Conservation (phyloP, 2,329 filamentous ascomycete genomes). For the Diaporthe sp. region DNA sequence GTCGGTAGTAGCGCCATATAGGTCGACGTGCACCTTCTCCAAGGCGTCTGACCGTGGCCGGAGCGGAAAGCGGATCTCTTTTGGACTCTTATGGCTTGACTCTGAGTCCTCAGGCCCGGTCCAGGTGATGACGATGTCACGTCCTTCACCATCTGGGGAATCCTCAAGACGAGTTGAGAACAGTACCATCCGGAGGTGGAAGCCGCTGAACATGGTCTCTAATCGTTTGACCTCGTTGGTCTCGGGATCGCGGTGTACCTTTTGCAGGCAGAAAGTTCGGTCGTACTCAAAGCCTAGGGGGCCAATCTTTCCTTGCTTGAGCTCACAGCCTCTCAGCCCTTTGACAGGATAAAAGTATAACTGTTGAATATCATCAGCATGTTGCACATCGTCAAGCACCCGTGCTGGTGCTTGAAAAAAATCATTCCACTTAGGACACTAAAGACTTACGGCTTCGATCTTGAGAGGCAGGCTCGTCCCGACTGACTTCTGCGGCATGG, state of each 20-base stretch:
- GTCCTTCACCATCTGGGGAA: background rate
- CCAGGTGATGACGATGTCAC: slow-evolving; percentile 10
- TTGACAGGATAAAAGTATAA: slow-evolving; percentile 26
- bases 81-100: background rate
- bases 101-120: background rate
- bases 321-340: slow-evolving; percentile 15
- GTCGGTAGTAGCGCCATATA: slow-evolving; percentile 8
- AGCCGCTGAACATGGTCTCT: slow-evolving; percentile 19
- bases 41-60: background rate
- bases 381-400: background rate
- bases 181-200: slow-evolving; percentile 21
- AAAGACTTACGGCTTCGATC: slow-evolving; percentile 12
- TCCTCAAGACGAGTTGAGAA: slow-evolving; percentile 23
- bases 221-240: background rate
- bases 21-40: background rate
- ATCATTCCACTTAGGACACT: too few relatives aligned
- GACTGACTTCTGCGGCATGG: background rate
- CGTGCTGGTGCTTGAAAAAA: background rate
- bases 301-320: slow-evolving; percentile 19
- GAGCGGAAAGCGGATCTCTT: slow-evolving; percentile 22
- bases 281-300: slow-evolving; percentile 17
- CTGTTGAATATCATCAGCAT: background rate
- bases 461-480: slow-evolving; percentile 23
- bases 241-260: slow-evolving; percentile 11
- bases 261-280: slow-evolving; percentile 27